phyloP scores from a whole-genome alignment of 2,329 filamentous ascomycete genomes.

The Aspergillus brasiliensis region DNA sequence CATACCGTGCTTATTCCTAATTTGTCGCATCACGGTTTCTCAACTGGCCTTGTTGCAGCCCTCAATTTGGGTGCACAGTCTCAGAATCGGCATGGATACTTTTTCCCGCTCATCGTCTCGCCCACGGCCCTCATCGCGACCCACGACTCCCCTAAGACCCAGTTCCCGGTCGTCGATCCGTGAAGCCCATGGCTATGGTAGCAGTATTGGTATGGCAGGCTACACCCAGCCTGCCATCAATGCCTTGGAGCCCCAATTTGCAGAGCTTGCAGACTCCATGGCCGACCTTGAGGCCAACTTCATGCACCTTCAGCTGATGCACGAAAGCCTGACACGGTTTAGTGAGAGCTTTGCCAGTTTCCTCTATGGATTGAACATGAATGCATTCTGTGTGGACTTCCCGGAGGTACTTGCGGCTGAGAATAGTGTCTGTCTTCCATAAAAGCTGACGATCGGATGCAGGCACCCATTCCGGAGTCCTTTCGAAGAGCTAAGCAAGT shows the following conservation, averaged over 20 bases:
- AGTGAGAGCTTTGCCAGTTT: slow-evolving; percentile 96
- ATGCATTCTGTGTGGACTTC: slow-evolving; percentile 97
- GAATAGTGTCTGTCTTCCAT: neutral
- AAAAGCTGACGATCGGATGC: slow-evolving; percentile 9
- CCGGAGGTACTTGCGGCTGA: slow-evolving; percentile 67
- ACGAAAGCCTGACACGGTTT: slow-evolving; percentile 90
- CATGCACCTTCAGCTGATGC: slow-evolving; percentile 95
- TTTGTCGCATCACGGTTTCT: neutral
- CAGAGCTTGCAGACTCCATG: slow-evolving; percentile 90
- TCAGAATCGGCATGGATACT: slow-evolving; percentile 31
- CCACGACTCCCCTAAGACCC: slow-evolving; percentile 88
- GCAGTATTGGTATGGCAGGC: slow-evolving; percentile 34
- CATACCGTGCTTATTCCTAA: neutral
- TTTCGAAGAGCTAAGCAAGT: slow-evolving; percentile 68
- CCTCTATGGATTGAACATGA: slow-evolving; percentile 96
- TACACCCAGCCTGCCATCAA: slow-evolving; percentile 68
- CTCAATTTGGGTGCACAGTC: slow-evolving; percentile 3
- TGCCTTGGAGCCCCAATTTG: slow-evolving; percentile 83
- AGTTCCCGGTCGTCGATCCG: slow-evolving; percentile 87
- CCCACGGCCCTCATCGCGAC: slow-evolving; percentile 67
- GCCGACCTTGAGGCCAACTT: slow-evolving; percentile 96
- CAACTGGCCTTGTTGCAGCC: slow-evolving; percentile 6
- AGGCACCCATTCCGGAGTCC: slow-evolving; percentile 83
- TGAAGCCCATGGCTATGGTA: slow-evolving; percentile 65
- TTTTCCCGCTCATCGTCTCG: slow-evolving; percentile 60